Evolutionary conservation across 2,329 filamentous ascomycete genomes (phyloP).

Genomic region (Aureobasidium sp.): DNA sequence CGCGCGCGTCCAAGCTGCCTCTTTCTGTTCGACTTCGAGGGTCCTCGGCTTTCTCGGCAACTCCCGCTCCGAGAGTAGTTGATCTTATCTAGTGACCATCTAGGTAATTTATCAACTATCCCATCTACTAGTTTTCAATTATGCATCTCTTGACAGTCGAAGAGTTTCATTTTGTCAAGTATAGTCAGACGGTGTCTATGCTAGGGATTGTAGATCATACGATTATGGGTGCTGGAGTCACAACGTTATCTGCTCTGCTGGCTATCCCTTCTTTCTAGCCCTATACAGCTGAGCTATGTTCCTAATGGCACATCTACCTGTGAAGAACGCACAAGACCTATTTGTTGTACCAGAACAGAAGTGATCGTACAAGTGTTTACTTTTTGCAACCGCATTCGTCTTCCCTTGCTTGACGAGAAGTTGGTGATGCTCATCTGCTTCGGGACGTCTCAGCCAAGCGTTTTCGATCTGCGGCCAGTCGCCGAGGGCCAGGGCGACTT

Average conservation of each 20-base stretch:
- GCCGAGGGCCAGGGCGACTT: not conserved
- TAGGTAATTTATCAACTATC: not conserved
- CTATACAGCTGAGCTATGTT: not conserved
- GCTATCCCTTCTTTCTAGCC: not conserved
- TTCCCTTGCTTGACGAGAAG: not conserved
- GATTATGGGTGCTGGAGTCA: not conserved
- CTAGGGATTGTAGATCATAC: not conserved
- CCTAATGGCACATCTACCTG: not conserved
- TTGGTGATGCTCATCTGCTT: not conserved
- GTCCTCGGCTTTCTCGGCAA: not conserved
- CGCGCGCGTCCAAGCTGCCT: not conserved
- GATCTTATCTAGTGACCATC: not conserved
- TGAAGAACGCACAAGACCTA: not conserved
- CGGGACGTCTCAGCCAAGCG: conserved; percentile 1
- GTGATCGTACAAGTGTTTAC: not conserved
- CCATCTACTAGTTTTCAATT: not conserved
- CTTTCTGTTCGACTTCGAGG: not conserved
- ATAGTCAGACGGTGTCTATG: not conserved
- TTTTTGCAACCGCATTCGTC: not conserved
- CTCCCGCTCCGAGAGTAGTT: not conserved
- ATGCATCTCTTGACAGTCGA: too few species aligned
- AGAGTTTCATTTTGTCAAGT: not conserved
- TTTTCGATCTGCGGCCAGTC: not conserved
- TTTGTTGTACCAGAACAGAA: not conserved
- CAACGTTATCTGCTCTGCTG: not conserved